These are phyloP conservation scores for Polyporus arcularius DNA, from an alignment of 768 basidiomycete genomes.

Conservation along the genomic window DNA sequence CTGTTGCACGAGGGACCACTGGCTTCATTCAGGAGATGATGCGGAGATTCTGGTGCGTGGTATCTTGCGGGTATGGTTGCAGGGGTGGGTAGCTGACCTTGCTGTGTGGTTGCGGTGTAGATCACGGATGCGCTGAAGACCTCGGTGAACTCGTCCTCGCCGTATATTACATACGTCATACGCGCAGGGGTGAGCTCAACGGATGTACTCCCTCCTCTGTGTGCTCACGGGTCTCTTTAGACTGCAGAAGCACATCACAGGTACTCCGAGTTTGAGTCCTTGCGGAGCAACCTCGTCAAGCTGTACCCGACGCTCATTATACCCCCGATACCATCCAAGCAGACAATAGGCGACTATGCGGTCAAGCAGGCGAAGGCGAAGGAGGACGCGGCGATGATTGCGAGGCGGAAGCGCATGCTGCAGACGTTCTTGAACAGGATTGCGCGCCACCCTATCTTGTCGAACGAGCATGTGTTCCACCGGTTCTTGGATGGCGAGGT, in stretches of 20 bases:
- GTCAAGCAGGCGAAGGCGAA: constrained; percentile 96
- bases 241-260: constrained; percentile 81
- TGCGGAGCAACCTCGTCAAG: constrained; percentile 78
- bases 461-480: constrained; percentile 95
- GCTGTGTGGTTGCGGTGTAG: constrained; percentile 38
- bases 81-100: background rate
- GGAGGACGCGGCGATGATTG: constrained; percentile 91
- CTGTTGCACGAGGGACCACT: constrained; percentile 74
- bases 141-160: constrained; percentile 78
- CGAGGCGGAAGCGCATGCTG: constrained; percentile 89
- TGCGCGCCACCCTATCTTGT: constrained; percentile 89
- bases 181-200: constrained; percentile 67
- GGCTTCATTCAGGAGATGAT: constrained; percentile 81
- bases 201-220: background rate
- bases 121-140: constrained; percentile 97
- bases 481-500: constrained; percentile 95
- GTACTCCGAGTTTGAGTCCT: constrained; percentile 97
- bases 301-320: constrained; percentile 96
- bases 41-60: constrained; percentile 71
- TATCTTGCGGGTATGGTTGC: background rate
- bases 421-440: constrained; percentile 93
- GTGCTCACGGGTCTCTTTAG: constrained; percentile 40
- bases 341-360: constrained; percentile 94
- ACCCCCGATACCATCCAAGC: constrained; percentile 97
- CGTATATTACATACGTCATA: constrained; percentile 95